Evolutionary conservation across 176 grass and related monocot genomes (phyloP).

Genomic region (Thinopyrum elongatum): DNA sequence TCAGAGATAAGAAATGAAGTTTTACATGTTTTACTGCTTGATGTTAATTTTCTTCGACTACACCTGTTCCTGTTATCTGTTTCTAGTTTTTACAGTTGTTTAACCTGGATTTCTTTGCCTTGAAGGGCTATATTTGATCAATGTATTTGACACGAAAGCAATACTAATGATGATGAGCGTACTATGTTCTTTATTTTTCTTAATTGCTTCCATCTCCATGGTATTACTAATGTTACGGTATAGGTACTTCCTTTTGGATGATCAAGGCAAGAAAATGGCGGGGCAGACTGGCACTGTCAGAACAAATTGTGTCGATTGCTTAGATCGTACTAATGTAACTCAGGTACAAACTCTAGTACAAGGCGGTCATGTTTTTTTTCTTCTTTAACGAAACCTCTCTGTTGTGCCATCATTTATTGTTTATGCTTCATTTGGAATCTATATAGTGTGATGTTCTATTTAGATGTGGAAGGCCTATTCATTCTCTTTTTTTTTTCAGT

Average conservation of each 20-base stretch:
- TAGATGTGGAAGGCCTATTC: no score
- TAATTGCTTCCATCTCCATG: neutral
- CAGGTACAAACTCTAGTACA: conserved; percentile 53
- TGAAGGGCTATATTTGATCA: neutral
- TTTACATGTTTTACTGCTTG: neutral
- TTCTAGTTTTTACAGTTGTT: neutral
- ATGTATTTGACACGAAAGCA: neutral
- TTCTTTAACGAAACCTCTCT: neutral
- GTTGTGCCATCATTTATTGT: neutral
- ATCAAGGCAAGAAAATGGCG: conserved; percentile 65
- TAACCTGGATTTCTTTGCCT: neutral
- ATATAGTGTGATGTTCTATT: no score
- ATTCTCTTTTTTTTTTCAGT: neutral
- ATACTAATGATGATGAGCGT: neutral
- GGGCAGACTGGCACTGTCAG: conserved; percentile 77
- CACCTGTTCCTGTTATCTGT: neutral
- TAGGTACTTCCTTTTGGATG: conserved; percentile 88
- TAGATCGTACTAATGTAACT: conserved; percentile 99
- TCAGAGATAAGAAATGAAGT: neutral
- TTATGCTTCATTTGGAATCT: neutral
- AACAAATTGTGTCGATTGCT: conserved; percentile 97
- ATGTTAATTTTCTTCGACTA: neutral
- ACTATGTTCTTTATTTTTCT: neutral
- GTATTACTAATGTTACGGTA: conserved; percentile 17
- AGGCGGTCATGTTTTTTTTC: neutral